A percentile compares a stretch with the other conserved stretches of the same genome.
Conservation (phyloP, 2,329 filamentous ascomycete genomes). For the Aotearoamyces nothofagi region DNA sequence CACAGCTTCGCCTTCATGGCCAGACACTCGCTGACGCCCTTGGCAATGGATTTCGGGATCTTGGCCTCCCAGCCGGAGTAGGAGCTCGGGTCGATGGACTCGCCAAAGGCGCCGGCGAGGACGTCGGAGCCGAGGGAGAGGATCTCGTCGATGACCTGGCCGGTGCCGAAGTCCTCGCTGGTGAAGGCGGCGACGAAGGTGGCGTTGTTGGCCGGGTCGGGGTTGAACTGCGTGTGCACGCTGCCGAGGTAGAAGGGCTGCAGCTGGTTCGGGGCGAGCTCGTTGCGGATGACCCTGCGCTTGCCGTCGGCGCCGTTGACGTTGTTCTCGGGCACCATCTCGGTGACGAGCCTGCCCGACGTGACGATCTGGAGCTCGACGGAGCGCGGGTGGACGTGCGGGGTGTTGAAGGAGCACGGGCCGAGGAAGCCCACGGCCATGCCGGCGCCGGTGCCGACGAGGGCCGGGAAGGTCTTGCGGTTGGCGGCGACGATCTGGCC, state of each 20-base stretch:
- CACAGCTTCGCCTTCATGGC: too few relatives aligned
- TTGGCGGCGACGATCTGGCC: slow-evolving; percentile 36
- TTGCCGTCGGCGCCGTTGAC: slow-evolving; percentile 18
- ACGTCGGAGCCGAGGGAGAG: slow-evolving; percentile 30
- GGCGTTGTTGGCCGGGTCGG: slow-evolving; percentile 32
- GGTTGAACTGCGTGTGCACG: slow-evolving; percentile 41
- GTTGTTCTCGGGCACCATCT: slow-evolving; percentile 35
- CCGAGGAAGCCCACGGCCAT: slow-evolving; percentile 36
- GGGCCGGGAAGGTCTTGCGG: slow-evolving; percentile 39
- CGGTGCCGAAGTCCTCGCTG: slow-evolving; percentile 34
- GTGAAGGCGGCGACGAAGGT: slow-evolving; percentile 34
- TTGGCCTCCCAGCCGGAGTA: slow-evolving; percentile 26
- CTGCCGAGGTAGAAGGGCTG: slow-evolving; percentile 38
- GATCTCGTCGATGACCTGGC: slow-evolving; percentile 32
- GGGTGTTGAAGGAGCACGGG: slow-evolving; percentile 39
- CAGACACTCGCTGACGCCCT: slow-evolving; percentile 37
- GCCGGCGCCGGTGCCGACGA: slow-evolving; percentile 32
- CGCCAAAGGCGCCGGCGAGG: slow-evolving; percentile 30
- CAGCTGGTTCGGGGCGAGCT: slow-evolving; percentile 29
- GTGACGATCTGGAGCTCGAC: slow-evolving; percentile 37
- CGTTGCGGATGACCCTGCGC: slow-evolving; percentile 24
- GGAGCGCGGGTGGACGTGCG: slow-evolving; percentile 37
- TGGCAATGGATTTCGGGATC: slow-evolving; percentile 33
- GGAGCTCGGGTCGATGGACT: slow-evolving; percentile 29
- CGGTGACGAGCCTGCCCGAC: slow-evolving; percentile 30